Conservation (phyloP, 1,139 yeast species). For the Scheffersomyces segobiensis region DNA sequence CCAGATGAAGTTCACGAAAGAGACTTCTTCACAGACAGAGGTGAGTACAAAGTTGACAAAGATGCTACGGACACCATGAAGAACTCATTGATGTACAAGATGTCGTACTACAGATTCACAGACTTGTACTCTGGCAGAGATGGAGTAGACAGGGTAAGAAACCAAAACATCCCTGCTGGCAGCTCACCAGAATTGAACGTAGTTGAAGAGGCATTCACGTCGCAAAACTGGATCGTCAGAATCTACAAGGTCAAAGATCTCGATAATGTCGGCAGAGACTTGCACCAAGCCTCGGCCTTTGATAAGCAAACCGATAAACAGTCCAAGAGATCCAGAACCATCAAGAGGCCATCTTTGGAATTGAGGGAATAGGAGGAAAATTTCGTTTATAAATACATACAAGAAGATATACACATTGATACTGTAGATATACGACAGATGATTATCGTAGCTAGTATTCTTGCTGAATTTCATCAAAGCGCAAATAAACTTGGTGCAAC, state of each 20-base stretch:
- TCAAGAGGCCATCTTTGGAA: conserved; percentile 57
- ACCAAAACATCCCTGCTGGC: conserved; percentile 65
- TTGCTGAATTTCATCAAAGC: no score
- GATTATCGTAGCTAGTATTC: no score
- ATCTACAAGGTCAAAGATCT: conserved; percentile 88
- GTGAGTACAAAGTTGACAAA: conserved; percentile 86
- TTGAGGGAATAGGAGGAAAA: conserved; percentile 32
- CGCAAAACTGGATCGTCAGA: conserved; percentile 96
- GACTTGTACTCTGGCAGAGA: conserved; percentile 70
- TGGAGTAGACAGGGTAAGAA: conserved; percentile 84
- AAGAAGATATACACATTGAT: background rate
- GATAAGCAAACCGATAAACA: conserved; percentile 32
- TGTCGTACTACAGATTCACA: conserved; percentile 86
- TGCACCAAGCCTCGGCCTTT: conserved; percentile 49
- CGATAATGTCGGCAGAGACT: conserved; percentile 84
- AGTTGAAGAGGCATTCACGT: conserved; percentile 91
- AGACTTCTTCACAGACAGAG: conserved; percentile 76
- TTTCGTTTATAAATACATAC: background rate
- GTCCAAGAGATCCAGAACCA: conserved; percentile 40
- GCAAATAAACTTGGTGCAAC: no score
- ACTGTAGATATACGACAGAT: background rate
- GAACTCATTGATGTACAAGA: conserved; percentile 89
- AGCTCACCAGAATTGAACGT: conserved; percentile 66
- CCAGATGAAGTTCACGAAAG: conserved; percentile 93
- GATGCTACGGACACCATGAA: conserved; percentile 83